Evolutionary conservation across 2,329 filamentous ascomycete genomes (phyloP).

Genomic region (Ophiostoma novo-ulmi): DNA sequence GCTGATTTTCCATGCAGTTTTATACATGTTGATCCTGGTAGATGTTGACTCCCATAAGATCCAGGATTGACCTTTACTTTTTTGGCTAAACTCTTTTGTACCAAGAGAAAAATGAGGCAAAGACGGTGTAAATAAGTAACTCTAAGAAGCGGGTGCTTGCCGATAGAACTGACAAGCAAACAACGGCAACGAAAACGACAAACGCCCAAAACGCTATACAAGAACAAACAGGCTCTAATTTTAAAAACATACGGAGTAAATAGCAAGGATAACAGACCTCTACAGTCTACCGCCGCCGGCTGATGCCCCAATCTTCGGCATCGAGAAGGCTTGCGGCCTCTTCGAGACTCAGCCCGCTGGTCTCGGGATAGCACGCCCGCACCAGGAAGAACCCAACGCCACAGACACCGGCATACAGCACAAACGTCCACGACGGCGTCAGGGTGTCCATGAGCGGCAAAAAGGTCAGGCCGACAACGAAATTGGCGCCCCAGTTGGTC

Average conservation of each 20-base stretch:
- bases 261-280: not conserved
- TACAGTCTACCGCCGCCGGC: conserved; percentile 26
- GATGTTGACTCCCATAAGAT: too few species aligned
- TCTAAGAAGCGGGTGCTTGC: too few species aligned
- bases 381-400: conserved; percentile 60
- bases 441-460: conserved; percentile 77
- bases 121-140: too few species aligned
- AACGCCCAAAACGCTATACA: too few species aligned
- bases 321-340: conserved; percentile 68
- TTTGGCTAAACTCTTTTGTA: too few species aligned
- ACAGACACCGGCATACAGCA: conserved; percentile 71
- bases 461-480: conserved; percentile 79
- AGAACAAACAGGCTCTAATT: not conserved
- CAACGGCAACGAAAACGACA: too few species aligned
- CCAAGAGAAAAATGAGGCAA: too few species aligned
- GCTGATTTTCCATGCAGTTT: too few species aligned
- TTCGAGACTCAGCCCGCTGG: conserved; percentile 73
- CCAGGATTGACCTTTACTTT: too few species aligned
- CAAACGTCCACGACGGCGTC: conserved; percentile 72
- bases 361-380: conserved; percentile 79
- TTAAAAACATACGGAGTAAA: not conserved
- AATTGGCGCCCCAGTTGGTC: conserved; percentile 85
- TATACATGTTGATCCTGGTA: too few species aligned
- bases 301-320: conserved; percentile 68
- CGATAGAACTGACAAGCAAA: too few species aligned